Conservation (phyloP, 768 basidiomycete species). For the Tephrocybe sp. region DNA sequence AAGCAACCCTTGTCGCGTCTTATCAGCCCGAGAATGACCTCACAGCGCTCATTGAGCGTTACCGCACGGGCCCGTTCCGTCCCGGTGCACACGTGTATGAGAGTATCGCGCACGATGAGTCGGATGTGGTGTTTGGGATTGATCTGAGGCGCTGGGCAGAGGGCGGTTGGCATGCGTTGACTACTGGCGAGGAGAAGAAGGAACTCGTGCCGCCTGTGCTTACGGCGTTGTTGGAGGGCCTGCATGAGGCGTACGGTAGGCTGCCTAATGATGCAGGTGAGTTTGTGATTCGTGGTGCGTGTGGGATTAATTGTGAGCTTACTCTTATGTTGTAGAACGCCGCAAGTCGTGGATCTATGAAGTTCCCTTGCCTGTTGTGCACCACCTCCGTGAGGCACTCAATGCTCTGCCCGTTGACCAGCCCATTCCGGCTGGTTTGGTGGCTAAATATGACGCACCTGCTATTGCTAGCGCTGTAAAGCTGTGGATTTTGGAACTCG, state of each 20-base stretch:
- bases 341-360: conserved; percentile 96
- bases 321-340: conserved; percentile 49
- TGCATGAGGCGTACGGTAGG: conserved; percentile 62
- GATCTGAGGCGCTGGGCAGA: conserved; percentile 92
- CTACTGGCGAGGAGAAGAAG: conserved; percentile 56
- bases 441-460: conserved; percentile 78
- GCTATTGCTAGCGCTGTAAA: conserved; percentile 85
- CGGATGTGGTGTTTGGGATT: conserved; percentile 88
- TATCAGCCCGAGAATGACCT: conserved; percentile 90
- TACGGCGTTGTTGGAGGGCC: conserved; percentile 58
- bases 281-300: conserved; percentile 18
- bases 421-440: conserved; percentile 50
- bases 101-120: conserved; percentile 77
- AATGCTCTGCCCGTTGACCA: conserved; percentile 67
- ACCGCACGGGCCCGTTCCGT: conserved; percentile 91
- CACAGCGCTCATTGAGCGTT: conserved; percentile 85
- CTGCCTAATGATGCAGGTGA: conserved; percentile 65
- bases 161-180: conserved; percentile 65
- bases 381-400: conserved; percentile 82
- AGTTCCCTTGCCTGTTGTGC: conserved; percentile 78
- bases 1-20: conserved; percentile 73
- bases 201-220: conserved; percentile 75
- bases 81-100: conserved; percentile 87
- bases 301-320: too few species aligned
- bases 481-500: conserved; percentile 89